Percentiles rank a stretch among this genome's conserved stretches.
Conservation (phyloP, 2,329 filamentous ascomycete species). For the Fusarium virguliforme region DNA sequence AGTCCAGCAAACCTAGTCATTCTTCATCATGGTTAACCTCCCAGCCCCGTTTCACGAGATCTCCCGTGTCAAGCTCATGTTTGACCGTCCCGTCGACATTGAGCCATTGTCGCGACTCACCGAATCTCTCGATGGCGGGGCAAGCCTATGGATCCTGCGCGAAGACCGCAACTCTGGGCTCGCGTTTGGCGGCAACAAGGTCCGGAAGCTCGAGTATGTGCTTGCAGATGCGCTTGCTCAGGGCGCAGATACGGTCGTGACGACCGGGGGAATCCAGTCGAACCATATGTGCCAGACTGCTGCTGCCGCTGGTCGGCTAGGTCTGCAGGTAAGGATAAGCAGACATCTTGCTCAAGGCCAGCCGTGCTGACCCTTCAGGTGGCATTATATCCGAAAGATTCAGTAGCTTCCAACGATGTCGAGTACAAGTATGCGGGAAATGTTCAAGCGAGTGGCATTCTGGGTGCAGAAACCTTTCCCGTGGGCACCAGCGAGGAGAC, state of each 20-base stretch:
- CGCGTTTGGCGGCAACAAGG: conserved; percentile 39
- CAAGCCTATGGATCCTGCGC: conserved; percentile 28
- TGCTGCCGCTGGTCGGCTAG: conserved; percentile 35
- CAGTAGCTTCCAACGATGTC: conserved; percentile 10
- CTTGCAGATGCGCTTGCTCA: conserved; percentile 29
- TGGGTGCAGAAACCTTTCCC: conserved; percentile 36
- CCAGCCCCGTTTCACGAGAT: conserved; percentile 29
- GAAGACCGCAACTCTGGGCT: conserved; percentile 41
- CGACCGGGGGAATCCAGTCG: conserved; percentile 34
- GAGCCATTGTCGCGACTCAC: conserved; percentile 30
- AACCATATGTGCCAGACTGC: conserved; percentile 43
- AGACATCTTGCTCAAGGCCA: rapidly evolving
- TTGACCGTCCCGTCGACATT: conserved; percentile 33
- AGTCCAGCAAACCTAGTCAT: not conserved
- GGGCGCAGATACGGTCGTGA: conserved; percentile 37
- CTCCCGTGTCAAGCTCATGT: conserved; percentile 28
- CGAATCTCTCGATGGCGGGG: conserved; percentile 1
- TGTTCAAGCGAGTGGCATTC: conserved; percentile 28
- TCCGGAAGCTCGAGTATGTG: conserved; percentile 40
- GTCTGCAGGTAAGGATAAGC: conserved; percentile 17
- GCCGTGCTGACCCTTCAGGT: conserved; percentile 3
- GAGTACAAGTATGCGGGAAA: conserved; percentile 37
- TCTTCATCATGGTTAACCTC: conserved; percentile 16
- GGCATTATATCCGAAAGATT: conserved; percentile 30
- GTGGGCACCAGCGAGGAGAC: conserved; percentile 20